phyloP scores from a whole-genome alignment of 2,329 filamentous ascomycete genomes.

The Endothia cerciana region DNA sequence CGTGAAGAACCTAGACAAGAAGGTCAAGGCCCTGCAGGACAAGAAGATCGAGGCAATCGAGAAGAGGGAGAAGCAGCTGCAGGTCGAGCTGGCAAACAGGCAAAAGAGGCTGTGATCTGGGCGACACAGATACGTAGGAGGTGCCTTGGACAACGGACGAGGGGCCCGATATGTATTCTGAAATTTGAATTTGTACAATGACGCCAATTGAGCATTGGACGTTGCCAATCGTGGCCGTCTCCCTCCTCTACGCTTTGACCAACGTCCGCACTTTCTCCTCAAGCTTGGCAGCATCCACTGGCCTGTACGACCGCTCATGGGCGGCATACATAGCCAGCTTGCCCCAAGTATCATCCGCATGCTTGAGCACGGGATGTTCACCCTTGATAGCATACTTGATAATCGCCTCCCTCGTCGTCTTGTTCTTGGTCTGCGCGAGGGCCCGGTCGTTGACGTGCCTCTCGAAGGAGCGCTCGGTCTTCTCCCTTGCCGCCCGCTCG shows the following conservation, averaged over 20 bases:
- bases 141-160: background rate
- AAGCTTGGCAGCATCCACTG: conserved; percentile 34
- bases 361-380: conserved; percentile 41
- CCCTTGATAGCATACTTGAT: conserved; percentile 44
- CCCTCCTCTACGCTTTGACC: conserved; percentile 17
- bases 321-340: conserved; percentile 42
- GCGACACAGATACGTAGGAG: background rate
- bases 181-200: conserved; percentile 22
- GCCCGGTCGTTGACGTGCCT: background rate
- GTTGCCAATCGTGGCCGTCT: background rate
- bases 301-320: conserved; percentile 39
- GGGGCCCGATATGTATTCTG: background rate
- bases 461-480: background rate
- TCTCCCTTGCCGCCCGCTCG: background rate
- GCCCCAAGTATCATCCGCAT: conserved; percentile 36
- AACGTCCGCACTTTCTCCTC: conserved; percentile 36
- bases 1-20: conserved; percentile 45
- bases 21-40: conserved; percentile 56
- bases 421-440: conserved; percentile 29
- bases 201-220: background rate
- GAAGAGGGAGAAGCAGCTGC: conserved; percentile 51
- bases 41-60: conserved; percentile 58
- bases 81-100: conserved; percentile 45
- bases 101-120: conserved; percentile 21
- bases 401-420: conserved; percentile 39